These are phyloP conservation scores for Solanum tarapatanum DNA, from an alignment of 257 asterid species.

Conservation along the genomic window DNA sequence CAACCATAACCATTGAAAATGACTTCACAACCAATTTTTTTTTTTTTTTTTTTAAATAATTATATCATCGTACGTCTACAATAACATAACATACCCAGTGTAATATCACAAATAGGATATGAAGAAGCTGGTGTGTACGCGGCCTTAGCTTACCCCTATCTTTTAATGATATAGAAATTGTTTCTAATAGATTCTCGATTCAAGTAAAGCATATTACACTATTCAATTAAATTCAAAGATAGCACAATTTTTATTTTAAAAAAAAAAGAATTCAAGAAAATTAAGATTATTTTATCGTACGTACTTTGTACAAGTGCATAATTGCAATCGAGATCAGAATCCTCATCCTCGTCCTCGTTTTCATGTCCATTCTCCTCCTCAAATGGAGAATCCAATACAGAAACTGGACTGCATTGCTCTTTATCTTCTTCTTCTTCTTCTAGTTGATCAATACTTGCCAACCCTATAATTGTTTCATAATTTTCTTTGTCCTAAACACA, in stretches of 20 bases:
- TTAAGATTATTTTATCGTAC: constrained; percentile 2
- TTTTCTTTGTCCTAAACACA: constrained; percentile 23
- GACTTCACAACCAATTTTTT: constrained; percentile 14
- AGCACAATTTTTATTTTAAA: background rate
- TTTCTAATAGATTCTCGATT: no score
- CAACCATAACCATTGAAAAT: background rate
- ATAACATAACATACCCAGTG: background rate
- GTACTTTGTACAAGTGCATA: constrained; percentile 69
- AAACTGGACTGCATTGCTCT: constrained; percentile 79
- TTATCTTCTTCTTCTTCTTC: constrained; percentile 61
- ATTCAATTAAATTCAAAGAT: background rate
- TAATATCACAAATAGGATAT: no score
- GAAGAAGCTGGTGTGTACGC: background rate
- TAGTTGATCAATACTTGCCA: constrained; percentile 2
- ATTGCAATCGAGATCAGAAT: constrained; percentile 36
- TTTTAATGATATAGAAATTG: no score
- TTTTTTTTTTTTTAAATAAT: background rate
- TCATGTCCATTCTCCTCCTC: constrained; percentile 34
- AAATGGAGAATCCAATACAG: constrained; percentile 57
- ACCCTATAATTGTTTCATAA: constrained; percentile 2
- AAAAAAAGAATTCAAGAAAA: background rate
- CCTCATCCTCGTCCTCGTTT: constrained; percentile 4
- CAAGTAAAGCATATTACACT: background rate
- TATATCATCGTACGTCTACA: background rate
- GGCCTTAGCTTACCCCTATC: no score